A percentile compares a stretch with the other conserved stretches of the same genome.
These are phyloP conservation scores for Cicer pinnatifidum DNA, from an alignment of 306 rosid species.

Conservation along the genomic window DNA sequence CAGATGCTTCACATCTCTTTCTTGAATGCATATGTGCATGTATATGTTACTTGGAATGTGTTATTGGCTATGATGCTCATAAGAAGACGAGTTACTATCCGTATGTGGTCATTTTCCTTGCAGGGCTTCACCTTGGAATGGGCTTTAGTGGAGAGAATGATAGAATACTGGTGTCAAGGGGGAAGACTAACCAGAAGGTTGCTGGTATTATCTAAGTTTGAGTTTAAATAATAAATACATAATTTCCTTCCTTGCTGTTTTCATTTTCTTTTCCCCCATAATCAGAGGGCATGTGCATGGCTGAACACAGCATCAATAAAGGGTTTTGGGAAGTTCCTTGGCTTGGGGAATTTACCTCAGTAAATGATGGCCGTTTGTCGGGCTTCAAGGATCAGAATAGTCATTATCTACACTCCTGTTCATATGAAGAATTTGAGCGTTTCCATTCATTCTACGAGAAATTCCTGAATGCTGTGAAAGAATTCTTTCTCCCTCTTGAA, in stretches of 20 bases:
- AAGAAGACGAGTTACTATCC: slow-evolving; percentile 13
- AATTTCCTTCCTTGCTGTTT: slow-evolving; percentile 39
- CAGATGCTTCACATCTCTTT: neutral
- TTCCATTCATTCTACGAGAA: slow-evolving; percentile 73
- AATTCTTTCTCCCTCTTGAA: slow-evolving; percentile 73
- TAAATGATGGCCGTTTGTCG: slow-evolving; percentile 53
- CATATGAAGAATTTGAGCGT: slow-evolving; percentile 60
- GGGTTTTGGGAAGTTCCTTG: slow-evolving; percentile 64
- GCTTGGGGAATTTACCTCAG: slow-evolving; percentile 58
- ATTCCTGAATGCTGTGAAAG: slow-evolving; percentile 72
- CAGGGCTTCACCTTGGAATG: slow-evolving; percentile 57
- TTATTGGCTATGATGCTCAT: slow-evolving; percentile 15
- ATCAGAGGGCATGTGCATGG: slow-evolving; percentile 62
- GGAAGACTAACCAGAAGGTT: slow-evolving; percentile 80
- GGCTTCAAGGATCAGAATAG: slow-evolving; percentile 46
- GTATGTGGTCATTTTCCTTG: slow-evolving; percentile 36
- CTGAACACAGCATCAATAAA: slow-evolving; percentile 52
- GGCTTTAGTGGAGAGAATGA: slow-evolving; percentile 48
- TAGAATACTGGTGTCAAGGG: slow-evolving; percentile 44
- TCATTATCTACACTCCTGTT: slow-evolving; percentile 57
- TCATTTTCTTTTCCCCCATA: slow-evolving; percentile 33
- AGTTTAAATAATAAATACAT: slow-evolving; percentile 36
- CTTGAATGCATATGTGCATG: neutral
- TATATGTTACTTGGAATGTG: slow-evolving; percentile 9
- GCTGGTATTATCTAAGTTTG: slow-evolving; percentile 68